phyloP scores from a whole-genome alignment of 805 yeast genomes.

The Cephaloascus albidus region DNA sequence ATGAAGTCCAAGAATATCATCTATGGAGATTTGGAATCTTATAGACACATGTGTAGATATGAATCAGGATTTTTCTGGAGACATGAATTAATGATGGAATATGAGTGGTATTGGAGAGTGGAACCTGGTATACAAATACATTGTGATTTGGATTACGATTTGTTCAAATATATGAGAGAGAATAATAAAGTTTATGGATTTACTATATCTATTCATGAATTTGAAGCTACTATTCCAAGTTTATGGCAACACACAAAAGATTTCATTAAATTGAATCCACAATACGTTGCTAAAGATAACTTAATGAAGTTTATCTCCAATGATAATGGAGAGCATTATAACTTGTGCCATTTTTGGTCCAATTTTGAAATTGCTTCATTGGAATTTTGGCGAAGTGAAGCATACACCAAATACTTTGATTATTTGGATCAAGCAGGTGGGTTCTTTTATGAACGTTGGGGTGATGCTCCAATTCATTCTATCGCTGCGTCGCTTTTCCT shows the following conservation, averaged over 20 bases:
- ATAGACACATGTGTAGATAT: slow-evolving; percentile 87
- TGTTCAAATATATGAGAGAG: slow-evolving; percentile 77
- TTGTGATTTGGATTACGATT: slow-evolving; percentile 80
- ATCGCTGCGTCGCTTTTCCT: slow-evolving; percentile 32
- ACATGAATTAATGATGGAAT: slow-evolving; percentile 54
- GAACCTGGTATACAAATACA: slow-evolving; percentile 71
- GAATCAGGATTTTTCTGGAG: slow-evolving; percentile 80
- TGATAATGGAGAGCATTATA: slow-evolving; percentile 62
- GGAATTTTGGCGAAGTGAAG: slow-evolving; percentile 64
- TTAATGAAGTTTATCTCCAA: slow-evolving; percentile 64
- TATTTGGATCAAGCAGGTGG: slow-evolving; percentile 67
- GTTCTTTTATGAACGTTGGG: slow-evolving; percentile 66
- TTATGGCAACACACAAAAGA: slow-evolving; percentile 68
- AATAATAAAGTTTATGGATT: slow-evolving; percentile 68
- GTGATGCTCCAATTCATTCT: slow-evolving; percentile 38
- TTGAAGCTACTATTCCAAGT: slow-evolving; percentile 60
- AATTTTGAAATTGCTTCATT: slow-evolving; percentile 76
- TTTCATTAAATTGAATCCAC: slow-evolving; percentile 52
- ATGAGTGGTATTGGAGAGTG: slow-evolving; percentile 89
- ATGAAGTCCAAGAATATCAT: slow-evolving; percentile 51
- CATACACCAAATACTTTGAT: slow-evolving; percentile 59
- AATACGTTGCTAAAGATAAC: slow-evolving; percentile 49
- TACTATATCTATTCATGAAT: slow-evolving; percentile 66
- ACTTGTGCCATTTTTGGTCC: slow-evolving; percentile 85
- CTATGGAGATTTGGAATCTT: slow-evolving; percentile 68